These are phyloP conservation scores for Polytrichum formosum DNA, from an alignment of 225 moss, liverwort and hornwort genomes.

Conservation along the genomic window DNA sequence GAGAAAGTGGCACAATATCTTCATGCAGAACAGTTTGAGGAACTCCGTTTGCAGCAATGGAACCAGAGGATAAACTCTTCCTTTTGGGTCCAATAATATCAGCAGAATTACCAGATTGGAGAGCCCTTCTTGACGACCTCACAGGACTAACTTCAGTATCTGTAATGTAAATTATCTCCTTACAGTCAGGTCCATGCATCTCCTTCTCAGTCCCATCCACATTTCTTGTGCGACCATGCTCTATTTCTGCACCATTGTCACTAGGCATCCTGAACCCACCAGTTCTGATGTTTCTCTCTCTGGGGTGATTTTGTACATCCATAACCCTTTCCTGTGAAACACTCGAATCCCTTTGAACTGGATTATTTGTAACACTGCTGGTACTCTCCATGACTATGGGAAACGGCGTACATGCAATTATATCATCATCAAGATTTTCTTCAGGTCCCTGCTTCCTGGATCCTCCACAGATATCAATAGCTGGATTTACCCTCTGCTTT, in stretches of 20 bases:
- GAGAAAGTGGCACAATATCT: slow-evolving; percentile 19
- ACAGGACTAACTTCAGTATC: slow-evolving; percentile 27
- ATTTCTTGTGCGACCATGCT: background rate
- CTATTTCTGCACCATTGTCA: background rate
- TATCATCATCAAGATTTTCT: slow-evolving; percentile 33
- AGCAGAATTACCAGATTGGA: slow-evolving; percentile 29
- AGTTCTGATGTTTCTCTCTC: too few species aligned
- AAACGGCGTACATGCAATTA: slow-evolving; percentile 41
- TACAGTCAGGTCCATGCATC: background rate
- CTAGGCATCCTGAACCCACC: too few species aligned
- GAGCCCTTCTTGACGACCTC: slow-evolving; percentile 28
- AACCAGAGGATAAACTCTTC: slow-evolving; percentile 15
- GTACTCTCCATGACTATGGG: slow-evolving; percentile 26
- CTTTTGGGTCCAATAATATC: slow-evolving; percentile 20
- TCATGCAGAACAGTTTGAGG: slow-evolving; percentile 15
- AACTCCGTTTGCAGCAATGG: background rate
- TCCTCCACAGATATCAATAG: slow-evolving; percentile 11
- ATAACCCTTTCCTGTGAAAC: slow-evolving; percentile 3
- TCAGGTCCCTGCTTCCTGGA: slow-evolving; percentile 39
- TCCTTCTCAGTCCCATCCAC: background rate
- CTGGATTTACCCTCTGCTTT: slow-evolving; percentile 28
- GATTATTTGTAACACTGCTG: slow-evolving; percentile 33
- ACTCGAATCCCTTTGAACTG: slow-evolving; percentile 35
- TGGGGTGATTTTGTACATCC: background rate
- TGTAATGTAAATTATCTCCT: slow-evolving; percentile 1